phyloP scores from a whole-genome alignment of 2,329 filamentous ascomycete genomes.

The Balansia obtecta region DNA sequence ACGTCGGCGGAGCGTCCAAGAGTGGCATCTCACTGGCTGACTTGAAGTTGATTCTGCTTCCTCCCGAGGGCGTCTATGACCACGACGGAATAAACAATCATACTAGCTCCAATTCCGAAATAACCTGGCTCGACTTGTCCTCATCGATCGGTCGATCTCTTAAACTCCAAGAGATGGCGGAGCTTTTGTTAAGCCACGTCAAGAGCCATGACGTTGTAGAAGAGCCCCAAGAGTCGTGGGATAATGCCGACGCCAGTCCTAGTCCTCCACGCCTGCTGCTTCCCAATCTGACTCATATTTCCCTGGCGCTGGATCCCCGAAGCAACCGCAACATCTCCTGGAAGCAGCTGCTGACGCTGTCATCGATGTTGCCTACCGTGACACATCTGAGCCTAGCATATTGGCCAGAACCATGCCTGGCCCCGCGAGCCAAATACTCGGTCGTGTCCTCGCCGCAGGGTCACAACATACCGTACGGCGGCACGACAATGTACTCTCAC shows the following conservation, averaged over 20 bases:
- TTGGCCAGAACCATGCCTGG: constrained; percentile 49
- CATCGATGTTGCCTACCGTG: constrained; percentile 37
- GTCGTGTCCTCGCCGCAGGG: constrained; percentile 33
- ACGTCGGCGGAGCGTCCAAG: constrained; percentile 31
- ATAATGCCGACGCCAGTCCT: constrained; percentile 23
- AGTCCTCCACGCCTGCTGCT: constrained; percentile 28
- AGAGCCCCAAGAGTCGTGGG: constrained; percentile 41
- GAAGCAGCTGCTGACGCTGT: constrained; percentile 44
- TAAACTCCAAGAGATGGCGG: constrained; percentile 37
- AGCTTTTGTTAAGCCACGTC: constrained; percentile 34
- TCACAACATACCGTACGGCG: constrained; percentile 36
- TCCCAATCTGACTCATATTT: constrained; percentile 48
- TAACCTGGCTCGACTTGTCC: constrained; percentile 42
- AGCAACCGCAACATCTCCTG: constrained; percentile 32
- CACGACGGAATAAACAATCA: constrained; percentile 16
- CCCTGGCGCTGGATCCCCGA: constrained; percentile 36
- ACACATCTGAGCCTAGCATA: constrained; percentile 50
- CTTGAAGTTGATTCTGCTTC: constrained; percentile 32
- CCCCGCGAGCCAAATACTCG: constrained; percentile 37
- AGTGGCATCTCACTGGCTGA: constrained; percentile 38
- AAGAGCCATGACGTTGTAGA: constrained; percentile 9
- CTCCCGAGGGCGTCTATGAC: constrained; percentile 16
- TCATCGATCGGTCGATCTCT: constrained; percentile 38
- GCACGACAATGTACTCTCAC: constrained; percentile 45
- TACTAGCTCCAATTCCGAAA: constrained; percentile 17